These are phyloP conservation scores for Aspergillus tanneri DNA, from an alignment of 2,329 filamentous ascomycete genomes.

Conservation along the genomic window DNA sequence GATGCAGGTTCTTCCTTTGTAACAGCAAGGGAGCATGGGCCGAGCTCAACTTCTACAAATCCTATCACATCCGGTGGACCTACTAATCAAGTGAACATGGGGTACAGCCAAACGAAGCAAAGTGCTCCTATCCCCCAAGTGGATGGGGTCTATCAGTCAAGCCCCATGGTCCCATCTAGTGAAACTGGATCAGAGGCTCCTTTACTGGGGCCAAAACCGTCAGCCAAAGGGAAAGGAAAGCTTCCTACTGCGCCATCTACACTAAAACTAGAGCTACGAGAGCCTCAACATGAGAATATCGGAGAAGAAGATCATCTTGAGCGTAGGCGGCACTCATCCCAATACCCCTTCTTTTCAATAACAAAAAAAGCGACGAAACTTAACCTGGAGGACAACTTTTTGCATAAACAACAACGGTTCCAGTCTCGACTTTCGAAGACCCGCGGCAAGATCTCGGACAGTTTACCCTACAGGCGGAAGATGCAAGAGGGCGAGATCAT, in stretches of 20 bases:
- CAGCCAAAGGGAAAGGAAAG: slow-evolving; percentile 23
- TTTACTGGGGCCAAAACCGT: slow-evolving; percentile 28
- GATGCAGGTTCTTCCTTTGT: slow-evolving; percentile 31
- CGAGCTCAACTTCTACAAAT: slow-evolving; percentile 17
- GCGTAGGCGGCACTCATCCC: slow-evolving; percentile 14
- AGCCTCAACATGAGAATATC: slow-evolving; percentile 32
- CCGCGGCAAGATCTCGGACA: slow-evolving; percentile 35
- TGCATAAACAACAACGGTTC: slow-evolving; percentile 42
- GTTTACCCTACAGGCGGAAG: slow-evolving; percentile 37
- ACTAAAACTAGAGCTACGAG: slow-evolving; percentile 32
- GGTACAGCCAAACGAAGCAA: background rate
- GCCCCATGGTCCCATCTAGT: slow-evolving; percentile 25
- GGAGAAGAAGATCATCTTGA: slow-evolving; percentile 16
- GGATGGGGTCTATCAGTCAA: slow-evolving; percentile 22
- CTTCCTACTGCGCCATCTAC: slow-evolving; percentile 14
- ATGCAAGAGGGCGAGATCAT: slow-evolving; percentile 60
- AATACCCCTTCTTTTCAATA: slow-evolving; percentile 20
- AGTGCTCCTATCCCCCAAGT: slow-evolving; percentile 14
- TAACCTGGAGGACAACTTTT: slow-evolving; percentile 46
- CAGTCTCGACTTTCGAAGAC: slow-evolving; percentile 40
- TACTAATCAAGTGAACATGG: slow-evolving; percentile 4
- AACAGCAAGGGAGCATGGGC: slow-evolving; percentile 30
- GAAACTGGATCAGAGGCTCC: slow-evolving; percentile 36
- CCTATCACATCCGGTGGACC: slow-evolving; percentile 17
- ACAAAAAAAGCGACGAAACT: slow-evolving; percentile 43